Evolutionary conservation across 164 flowering plant genomes (phyloP).

Genomic region (Macadamia tetraphylla): DNA sequence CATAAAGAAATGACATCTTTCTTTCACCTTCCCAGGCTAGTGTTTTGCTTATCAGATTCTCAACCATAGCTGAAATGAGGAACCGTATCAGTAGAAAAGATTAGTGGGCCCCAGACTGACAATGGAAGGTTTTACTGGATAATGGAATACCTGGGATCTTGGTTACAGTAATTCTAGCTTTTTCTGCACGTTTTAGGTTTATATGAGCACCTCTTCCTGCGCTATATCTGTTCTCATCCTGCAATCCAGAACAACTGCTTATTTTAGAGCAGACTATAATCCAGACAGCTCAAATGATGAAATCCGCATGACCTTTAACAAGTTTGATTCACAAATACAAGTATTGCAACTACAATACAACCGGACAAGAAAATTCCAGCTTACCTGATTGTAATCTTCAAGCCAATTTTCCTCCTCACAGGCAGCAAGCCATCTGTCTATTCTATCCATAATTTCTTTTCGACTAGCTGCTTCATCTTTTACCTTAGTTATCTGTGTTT

Average conservation of each 20-base stretch:
- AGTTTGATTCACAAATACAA: neutral
- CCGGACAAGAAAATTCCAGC: neutral
- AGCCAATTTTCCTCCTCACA: slow-evolving; percentile 97
- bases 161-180: slow-evolving; percentile 67
- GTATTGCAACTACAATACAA: neutral
- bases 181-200: slow-evolving; percentile 84
- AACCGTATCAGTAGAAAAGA: slow-evolving; percentile 10
- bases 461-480: slow-evolving; percentile 69
- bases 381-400: slow-evolving; percentile 81
- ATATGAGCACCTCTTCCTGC: slow-evolving; percentile 90
- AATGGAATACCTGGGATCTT: slow-evolving; percentile 76
- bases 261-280: neutral
- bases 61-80: slow-evolving; percentile 61
- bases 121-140: neutral
- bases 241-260: slow-evolving; percentile 17
- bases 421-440: slow-evolving; percentile 83
- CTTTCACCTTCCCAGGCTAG: slow-evolving; percentile 79
- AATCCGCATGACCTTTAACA: neutral
- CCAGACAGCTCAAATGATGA: neutral
- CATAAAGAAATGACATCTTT: slow-evolving; percentile 55
- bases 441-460: slow-evolving; percentile 81
- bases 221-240: slow-evolving; percentile 79
- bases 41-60: slow-evolving; percentile 64
- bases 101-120: neutral
- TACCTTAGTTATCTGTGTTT: slow-evolving; percentile 59